Evolutionary conservation across 2,329 filamentous ascomycete genomes (phyloP), one percentile per base, ranked within the genome.

Genomic region (Furcasterigmium furcatum): DNA sequence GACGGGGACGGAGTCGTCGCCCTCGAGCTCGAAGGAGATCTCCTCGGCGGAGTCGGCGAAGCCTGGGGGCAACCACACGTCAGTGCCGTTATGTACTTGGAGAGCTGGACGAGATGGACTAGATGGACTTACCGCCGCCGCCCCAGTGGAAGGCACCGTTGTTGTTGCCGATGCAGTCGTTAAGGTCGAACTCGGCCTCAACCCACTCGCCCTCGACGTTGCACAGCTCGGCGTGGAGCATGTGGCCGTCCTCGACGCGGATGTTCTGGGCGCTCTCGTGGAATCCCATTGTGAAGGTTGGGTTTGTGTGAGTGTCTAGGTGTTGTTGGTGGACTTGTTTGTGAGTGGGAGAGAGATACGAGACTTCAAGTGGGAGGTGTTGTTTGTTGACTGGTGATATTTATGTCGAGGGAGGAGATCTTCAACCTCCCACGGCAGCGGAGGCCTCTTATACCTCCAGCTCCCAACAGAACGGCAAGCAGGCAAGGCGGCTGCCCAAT

Each of bases 121-220:
- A 24, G 3, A 3, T 18, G 1, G 34, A 41, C 56, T 19, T 51
- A 62, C 60, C 54, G 16, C 51, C 41, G 4, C 67, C 68, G 20
- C 63, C 70, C 74, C 74, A 80, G 9, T 60, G 29, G 52, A 77
- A 77, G 46, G 54, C 27, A 10, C 76, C 77, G 47, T 79, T 56
- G 42, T 70, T 51, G 64, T 81, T 81, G 29, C 77, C 76, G 41
- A 81, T 64, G 55, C 62, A 56, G 3, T 64, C 41, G 62, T 81
- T 71, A 48, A 81, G 69, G 56, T 80, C 64, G 43, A 78, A 56
- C 56, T 69, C 61, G 12, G 68, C 56, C 20, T 79, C 70, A 21
- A 67, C 54, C 43, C 57, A 60, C 1, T 76, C 67, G 35, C 72
- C 76, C 6, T 72, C 58, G 4, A 47, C 63, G 42, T 66, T 66